phyloP scores from a whole-genome alignment of 2,329 filamentous ascomycete species.

The Capronia coronata region DNA sequence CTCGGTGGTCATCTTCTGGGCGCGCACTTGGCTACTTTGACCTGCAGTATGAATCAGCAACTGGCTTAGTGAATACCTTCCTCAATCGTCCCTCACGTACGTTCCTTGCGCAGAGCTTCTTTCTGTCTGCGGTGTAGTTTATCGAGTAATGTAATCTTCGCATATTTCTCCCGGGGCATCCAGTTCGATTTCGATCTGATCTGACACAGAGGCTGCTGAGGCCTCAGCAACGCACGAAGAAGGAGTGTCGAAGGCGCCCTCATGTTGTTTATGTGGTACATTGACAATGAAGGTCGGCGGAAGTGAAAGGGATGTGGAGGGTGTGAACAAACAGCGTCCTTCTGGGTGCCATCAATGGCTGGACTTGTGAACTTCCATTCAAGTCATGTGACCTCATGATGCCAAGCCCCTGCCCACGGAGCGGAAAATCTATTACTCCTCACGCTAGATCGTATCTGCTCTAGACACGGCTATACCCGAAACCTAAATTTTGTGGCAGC shows the following conservation, averaged over 20 bases:
- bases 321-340: conserved; percentile 2
- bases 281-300: not conserved
- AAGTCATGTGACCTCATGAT: not conserved
- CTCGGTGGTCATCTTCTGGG: conserved; percentile 8
- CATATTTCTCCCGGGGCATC: conserved; percentile 28
- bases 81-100: conserved; percentile 13
- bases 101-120: conserved; percentile 22
- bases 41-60: conserved; percentile 2
- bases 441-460: not conserved
- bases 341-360: not conserved
- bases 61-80: not conserved
- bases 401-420: not conserved
- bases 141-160: conserved; percentile 27
- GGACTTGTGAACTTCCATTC: not conserved
- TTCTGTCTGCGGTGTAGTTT: conserved; percentile 29
- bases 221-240: conserved; percentile 18
- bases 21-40: conserved; percentile 5
- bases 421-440: not conserved
- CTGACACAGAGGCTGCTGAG: conserved; percentile 22
- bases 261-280: conserved; percentile 4
- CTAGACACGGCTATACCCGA: conserved; percentile 1
- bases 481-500: not conserved
- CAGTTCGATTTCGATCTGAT: conserved; percentile 23
- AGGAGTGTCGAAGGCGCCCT: conserved; percentile 23
- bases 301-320: not conserved